These are phyloP conservation scores for Purpureocillium lavendulum DNA, from an alignment of 2,329 filamentous ascomycete species.

Conservation along the genomic window DNA sequence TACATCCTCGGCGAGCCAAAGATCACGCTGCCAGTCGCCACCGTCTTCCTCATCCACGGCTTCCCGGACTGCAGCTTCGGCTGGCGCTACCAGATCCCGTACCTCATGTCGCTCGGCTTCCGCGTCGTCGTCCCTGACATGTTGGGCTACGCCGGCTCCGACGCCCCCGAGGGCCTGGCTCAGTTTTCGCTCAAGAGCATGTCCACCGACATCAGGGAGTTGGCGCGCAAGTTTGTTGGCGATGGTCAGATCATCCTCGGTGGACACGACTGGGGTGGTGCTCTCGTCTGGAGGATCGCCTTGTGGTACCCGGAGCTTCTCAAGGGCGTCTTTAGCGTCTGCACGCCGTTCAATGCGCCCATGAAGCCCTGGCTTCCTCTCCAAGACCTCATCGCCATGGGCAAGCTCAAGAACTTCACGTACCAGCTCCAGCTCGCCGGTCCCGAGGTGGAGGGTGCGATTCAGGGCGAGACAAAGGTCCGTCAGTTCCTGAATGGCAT, in stretches of 20 bases:
- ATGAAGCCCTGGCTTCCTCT: slow-evolving; percentile 42
- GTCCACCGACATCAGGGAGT: slow-evolving; percentile 64
- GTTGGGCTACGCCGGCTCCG: slow-evolving; percentile 77
- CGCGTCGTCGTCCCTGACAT: slow-evolving; percentile 79
- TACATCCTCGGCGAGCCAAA: slow-evolving; percentile 49
- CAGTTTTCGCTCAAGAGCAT: slow-evolving; percentile 66
- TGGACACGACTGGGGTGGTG: slow-evolving; percentile 90
- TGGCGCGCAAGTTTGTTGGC: slow-evolving; percentile 49
- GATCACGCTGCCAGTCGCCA: slow-evolving; percentile 31
- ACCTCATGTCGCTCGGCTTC: slow-evolving; percentile 62
- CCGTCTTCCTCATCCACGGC: slow-evolving; percentile 58
- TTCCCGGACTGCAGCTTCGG: slow-evolving; percentile 77
- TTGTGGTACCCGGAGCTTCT: slow-evolving; percentile 68
- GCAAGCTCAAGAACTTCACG: slow-evolving; percentile 56
- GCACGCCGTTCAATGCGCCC: slow-evolving; percentile 64
- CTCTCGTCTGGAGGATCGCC: slow-evolving; percentile 65
- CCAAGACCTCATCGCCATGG: slow-evolving; percentile 47
- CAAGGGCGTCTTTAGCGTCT: slow-evolving; percentile 68
- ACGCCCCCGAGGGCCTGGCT: slow-evolving; percentile 51
- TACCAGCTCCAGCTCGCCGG: slow-evolving; percentile 80
- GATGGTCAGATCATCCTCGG: slow-evolving; percentile 63
- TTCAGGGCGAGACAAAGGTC: slow-evolving; percentile 53
- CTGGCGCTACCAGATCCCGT: slow-evolving; percentile 85
- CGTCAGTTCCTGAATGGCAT: slow-evolving; percentile 62
- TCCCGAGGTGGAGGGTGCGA: slow-evolving; percentile 52